Conservation (phyloP, 2,329 filamentous ascomycete genomes). For the Cladosporium sp. region DNA sequence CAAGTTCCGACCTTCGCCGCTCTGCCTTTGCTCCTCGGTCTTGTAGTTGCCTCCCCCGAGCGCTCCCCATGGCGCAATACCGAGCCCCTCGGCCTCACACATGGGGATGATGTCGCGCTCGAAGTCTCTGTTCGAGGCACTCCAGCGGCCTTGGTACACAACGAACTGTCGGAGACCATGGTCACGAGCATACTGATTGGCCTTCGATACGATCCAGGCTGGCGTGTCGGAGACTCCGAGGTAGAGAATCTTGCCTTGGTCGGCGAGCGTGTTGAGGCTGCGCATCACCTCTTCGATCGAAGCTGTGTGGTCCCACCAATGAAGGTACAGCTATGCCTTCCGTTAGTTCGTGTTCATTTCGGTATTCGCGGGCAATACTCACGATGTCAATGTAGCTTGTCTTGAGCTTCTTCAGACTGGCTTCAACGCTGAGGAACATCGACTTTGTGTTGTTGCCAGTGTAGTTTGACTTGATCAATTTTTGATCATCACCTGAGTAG, state of each 20-base stretch:
- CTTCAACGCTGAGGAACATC: slow-evolving; percentile 44
- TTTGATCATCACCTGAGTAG: slow-evolving; percentile 23
- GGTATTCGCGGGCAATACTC: slow-evolving; percentile 49
- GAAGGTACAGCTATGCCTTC: slow-evolving; percentile 36
- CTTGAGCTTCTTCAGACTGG: slow-evolving; percentile 4
- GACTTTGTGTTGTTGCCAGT: slow-evolving; percentile 46
- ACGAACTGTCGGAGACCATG: slow-evolving; percentile 69
- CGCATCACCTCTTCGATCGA: slow-evolving; percentile 68
- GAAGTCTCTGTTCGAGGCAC: slow-evolving; percentile 58
- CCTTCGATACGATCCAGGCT: slow-evolving; percentile 55
- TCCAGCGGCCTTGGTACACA: slow-evolving; percentile 70
- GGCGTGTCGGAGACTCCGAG: slow-evolving; percentile 69
- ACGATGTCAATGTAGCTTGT: slow-evolving; percentile 21
- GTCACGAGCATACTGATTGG: slow-evolving; percentile 54
- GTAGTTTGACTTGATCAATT: slow-evolving; percentile 43
- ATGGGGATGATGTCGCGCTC: slow-evolving; percentile 55
- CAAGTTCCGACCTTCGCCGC: slow-evolving; percentile 37
- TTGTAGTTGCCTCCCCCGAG: slow-evolving; percentile 53
- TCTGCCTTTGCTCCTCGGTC: slow-evolving; percentile 36
- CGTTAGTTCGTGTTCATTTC: slow-evolving; percentile 42
- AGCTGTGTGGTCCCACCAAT: slow-evolving; percentile 63
- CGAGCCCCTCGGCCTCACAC: slow-evolving; percentile 57
- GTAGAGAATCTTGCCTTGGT: slow-evolving; percentile 65
- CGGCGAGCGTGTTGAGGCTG: slow-evolving; percentile 62
- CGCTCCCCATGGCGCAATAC: slow-evolving; percentile 33